Percentiles rank a stretch among this genome's conserved stretches.
phyloP scores from a whole-genome alignment of 2,329 filamentous ascomycete genomes.

The Ceratocystiopsis brevicomis region DNA sequence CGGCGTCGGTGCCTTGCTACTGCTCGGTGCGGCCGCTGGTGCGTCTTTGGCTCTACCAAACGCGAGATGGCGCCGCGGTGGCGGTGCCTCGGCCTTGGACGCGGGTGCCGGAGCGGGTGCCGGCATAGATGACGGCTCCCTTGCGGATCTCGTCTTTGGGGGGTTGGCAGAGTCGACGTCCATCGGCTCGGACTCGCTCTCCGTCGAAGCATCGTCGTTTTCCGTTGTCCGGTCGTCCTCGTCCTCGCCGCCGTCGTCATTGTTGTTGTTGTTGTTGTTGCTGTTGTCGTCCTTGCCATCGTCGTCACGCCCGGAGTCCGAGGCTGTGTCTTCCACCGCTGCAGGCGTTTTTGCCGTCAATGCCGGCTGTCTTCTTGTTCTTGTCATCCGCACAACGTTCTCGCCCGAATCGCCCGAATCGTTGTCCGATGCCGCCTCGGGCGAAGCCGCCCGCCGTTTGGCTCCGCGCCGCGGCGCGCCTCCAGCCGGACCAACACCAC shows the following conservation, averaged over 20 bases:
- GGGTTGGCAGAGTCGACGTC: background rate
- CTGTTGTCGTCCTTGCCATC: background rate
- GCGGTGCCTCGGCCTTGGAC: conserved; percentile 9
- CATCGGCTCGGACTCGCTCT: conserved; percentile 19
- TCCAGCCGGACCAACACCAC: too few species aligned
- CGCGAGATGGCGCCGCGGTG: conserved; percentile 12
- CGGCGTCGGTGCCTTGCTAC: background rate
- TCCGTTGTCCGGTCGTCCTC: conserved; percentile 12
- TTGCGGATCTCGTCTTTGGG: background rate
- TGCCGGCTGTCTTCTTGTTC: too few species aligned
- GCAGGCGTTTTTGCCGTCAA: too few species aligned
- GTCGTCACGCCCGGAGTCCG: conserved; percentile 26
- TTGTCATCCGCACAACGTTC: too few species aligned
- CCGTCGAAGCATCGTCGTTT: conserved; percentile 24
- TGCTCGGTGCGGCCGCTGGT: conserved; percentile 1
- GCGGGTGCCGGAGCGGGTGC: background rate
- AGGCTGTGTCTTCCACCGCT: conserved; percentile 16
- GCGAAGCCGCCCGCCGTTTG: conserved; percentile 17
- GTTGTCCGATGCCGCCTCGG: too few species aligned
- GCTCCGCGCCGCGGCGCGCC: conserved; percentile 2
- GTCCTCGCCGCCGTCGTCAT: background rate
- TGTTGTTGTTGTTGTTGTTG: background rate
- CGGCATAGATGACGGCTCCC: background rate
- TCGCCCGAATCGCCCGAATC: too few species aligned
- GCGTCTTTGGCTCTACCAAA: conserved; percentile 4